Conservation (phyloP, 768 basidiomycete species). For the Lentinus brumalis region DNA sequence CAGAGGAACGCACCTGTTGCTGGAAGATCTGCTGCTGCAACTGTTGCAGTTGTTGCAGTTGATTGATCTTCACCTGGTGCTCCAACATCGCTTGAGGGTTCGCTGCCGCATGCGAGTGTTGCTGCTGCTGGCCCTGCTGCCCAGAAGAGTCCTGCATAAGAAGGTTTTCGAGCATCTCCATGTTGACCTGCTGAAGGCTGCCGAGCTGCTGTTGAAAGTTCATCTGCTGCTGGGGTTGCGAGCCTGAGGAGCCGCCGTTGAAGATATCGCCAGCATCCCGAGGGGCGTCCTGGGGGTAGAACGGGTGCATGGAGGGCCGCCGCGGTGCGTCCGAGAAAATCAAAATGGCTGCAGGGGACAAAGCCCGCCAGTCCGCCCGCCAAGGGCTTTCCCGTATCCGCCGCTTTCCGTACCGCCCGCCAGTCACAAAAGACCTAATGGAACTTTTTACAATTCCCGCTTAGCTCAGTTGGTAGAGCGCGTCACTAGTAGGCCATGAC, state of each 20-base stretch:
- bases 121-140: conserved; percentile 20
- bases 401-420: not conserved
- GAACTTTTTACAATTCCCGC: conserved; percentile 21
- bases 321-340: not conserved
- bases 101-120: conserved; percentile 35
- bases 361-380: not conserved
- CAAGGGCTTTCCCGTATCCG: not conserved
- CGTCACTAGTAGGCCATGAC: conserved; percentile 63
- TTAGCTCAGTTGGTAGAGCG: conserved; percentile 56
- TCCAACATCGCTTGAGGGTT: conserved; percentile 54
- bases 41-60: conserved; percentile 77
- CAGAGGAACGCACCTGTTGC: conserved; percentile 64
- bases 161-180: conserved; percentile 53
- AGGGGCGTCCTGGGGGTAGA: conserved; percentile 26
- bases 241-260: conserved; percentile 14
- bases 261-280: conserved; percentile 22
- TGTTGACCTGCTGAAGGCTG: conserved; percentile 34
- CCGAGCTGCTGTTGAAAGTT: conserved; percentile 22
- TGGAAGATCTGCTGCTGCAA: conserved; percentile 86
- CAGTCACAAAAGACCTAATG: not conserved
- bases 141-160: conserved; percentile 45
- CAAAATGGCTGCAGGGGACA: conserved; percentile 1
- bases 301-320: conserved; percentile 22
- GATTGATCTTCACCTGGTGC: conserved; percentile 77
- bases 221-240: conserved; percentile 22